Conservation (phyloP, 2,329 filamentous ascomycete species). For the Bipolaris gigantea region DNA sequence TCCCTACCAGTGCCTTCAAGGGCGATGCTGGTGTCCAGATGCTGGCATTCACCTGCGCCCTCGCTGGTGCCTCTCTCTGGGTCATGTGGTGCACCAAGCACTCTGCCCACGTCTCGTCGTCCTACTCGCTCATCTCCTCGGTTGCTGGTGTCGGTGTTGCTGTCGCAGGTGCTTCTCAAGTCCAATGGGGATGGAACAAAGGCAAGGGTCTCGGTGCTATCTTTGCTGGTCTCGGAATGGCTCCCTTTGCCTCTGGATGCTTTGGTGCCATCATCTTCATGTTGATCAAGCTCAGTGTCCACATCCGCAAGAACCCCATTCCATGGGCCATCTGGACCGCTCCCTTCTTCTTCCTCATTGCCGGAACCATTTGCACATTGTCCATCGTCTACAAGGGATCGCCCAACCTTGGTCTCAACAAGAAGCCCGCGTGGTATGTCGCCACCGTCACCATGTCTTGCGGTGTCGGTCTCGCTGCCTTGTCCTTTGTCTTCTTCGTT, state of each 20-base stretch:
- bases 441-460: conserved; percentile 66
- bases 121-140: conserved; percentile 56
- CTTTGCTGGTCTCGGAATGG: conserved; percentile 68
- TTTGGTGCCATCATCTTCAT: conserved; percentile 71
- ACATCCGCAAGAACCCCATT: conserved; percentile 70
- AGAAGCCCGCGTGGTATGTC: conserved; percentile 70
- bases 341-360: conserved; percentile 77
- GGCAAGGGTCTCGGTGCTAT: conserved; percentile 68
- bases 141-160: conserved; percentile 53
- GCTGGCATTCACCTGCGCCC: conserved; percentile 60
- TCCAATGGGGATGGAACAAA: conserved; percentile 63
- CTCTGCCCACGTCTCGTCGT: conserved; percentile 66
- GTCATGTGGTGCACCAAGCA: conserved; percentile 79
- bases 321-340: conserved; percentile 73
- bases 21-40: conserved; percentile 53
- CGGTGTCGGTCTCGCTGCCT: conserved; percentile 60
- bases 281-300: conserved; percentile 72
- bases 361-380: conserved; percentile 72
- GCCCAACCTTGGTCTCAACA: conserved; percentile 64
- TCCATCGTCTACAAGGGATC: conserved; percentile 83
- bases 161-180: conserved; percentile 58
- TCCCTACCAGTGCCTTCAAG: conserved; percentile 51
- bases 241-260: conserved; percentile 65
- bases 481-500: conserved; percentile 72
- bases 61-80: conserved; percentile 68